Base-by-base conservation (phyloP, 495 filamentous ascomycete genomes). In the Cercophora sp. region DNA sequence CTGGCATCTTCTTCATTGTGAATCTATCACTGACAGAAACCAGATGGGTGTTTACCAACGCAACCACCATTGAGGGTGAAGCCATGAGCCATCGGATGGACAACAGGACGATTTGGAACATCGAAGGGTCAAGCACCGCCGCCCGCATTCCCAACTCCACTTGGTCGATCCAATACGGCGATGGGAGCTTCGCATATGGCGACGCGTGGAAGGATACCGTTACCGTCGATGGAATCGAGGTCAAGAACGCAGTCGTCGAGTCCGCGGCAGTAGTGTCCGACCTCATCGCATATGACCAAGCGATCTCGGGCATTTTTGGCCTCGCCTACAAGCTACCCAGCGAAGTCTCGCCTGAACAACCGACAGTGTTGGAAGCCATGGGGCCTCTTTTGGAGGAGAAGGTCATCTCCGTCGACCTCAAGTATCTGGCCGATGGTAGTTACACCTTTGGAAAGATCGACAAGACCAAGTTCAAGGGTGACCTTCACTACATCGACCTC, bases 401-500 rank as follows among this genome's bases (percentile, higher is more conserved):
- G 40, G 61, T 91, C 11, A 90, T 90, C 70, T 87, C 86, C 0
- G 81, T 75, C 48, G 84, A 89, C 57, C 71, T 91, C 20, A 78
- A 79, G 42, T 82, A 75, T 43, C 84, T 78, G 74, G 74, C 79
- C 27, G 77, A 81, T 48, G 79, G 82, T 37, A 83, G 83, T 63
- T 91, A 86, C 68, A 86, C 84, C 24, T 91, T 91, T 56, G 88
- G 87, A n/a, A 85, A 73, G 59, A 82, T 91, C 62, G 84, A 89
- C 62, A 56, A 81, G 39, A 72, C 68, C 10, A 68, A 77, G 0
- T 69, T 85, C 42, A 70, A 63, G 5, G 65, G 70, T 11, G 69
- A 77, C 9, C 70, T 87, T 43, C 58, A 70, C 51, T 91, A 86
- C 64, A 80, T 80, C 2, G 69, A 77, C 19, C 67, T 89, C 40